Conservation (phyloP, 805 yeast genomes). For the Suhomyces kilbournensis region DNA sequence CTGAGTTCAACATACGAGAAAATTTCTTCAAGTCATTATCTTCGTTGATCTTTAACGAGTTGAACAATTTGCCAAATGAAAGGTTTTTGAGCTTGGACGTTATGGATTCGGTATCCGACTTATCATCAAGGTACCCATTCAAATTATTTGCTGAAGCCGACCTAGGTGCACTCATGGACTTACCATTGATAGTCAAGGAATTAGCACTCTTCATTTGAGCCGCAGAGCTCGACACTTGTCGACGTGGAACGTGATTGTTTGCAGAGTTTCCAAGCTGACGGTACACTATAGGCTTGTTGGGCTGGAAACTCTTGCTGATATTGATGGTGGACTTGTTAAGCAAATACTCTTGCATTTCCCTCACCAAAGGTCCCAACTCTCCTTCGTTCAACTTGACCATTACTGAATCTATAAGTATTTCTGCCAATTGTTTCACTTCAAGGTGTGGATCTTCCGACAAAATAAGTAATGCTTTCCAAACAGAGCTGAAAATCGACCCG, state of each 20-base stretch:
- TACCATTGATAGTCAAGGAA: conserved; percentile 27
- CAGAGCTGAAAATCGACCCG: conserved; percentile 80
- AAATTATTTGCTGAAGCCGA: conserved; percentile 24
- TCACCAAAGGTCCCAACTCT: conserved; percentile 61
- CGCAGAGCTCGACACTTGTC: conserved; percentile 25
- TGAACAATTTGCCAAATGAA: conserved; percentile 34
- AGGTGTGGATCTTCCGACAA: conserved; percentile 84
- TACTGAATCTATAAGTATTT: conserved; percentile 70
- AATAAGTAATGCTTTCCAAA: conserved; percentile 82
- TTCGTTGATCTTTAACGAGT: conserved; percentile 37
- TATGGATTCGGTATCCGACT: conserved; percentile 29
- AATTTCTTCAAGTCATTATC: conserved; percentile 39
- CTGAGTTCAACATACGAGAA: conserved; percentile 34
- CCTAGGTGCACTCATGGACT: conserved; percentile 22
- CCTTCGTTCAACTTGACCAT: conserved; percentile 61
- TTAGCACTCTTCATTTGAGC: conserved; percentile 19
- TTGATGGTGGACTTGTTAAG: conserved; percentile 47
- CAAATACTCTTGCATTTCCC: conserved; percentile 62
- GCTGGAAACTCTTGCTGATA: conserved; percentile 38
- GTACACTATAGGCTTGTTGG: conserved; percentile 37
- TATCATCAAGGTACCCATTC: conserved; percentile 14
- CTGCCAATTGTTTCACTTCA: conserved; percentile 73
- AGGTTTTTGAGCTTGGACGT: conserved; percentile 32
- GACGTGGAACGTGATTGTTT: conserved; percentile 3
- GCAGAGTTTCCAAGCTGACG: conserved; percentile 21